Percentiles rank a stretch among this genome's conserved stretches.
These are phyloP conservation scores for Cynanchum wilfordii DNA, from an alignment of 257 asterid species.

Conservation along the genomic window DNA sequence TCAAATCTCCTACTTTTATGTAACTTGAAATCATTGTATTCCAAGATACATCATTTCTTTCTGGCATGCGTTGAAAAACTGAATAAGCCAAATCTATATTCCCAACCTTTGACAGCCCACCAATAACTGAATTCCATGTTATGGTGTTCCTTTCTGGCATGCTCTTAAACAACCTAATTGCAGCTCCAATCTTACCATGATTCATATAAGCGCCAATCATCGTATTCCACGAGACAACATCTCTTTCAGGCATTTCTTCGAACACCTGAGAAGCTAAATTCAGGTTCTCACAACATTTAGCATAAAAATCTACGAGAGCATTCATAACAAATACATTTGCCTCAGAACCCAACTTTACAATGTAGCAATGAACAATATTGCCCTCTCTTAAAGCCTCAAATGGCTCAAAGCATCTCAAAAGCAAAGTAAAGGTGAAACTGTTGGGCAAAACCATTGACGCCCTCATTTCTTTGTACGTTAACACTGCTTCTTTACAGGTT, in stretches of 20 bases:
- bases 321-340: slow-evolving; percentile 56
- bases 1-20: not conserved
- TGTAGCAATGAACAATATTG: slow-evolving; percentile 40
- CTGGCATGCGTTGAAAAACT: slow-evolving; percentile 46
- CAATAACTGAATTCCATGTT: slow-evolving; percentile 48
- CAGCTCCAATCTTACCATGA: slow-evolving; percentile 26
- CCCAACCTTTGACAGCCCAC: slow-evolving; percentile 69
- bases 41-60: slow-evolving; percentile 71
- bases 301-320: slow-evolving; percentile 55
- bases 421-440: slow-evolving; percentile 44
- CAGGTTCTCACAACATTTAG: slow-evolving; percentile 41
- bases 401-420: slow-evolving; percentile 39
- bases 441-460: slow-evolving; percentile 30
- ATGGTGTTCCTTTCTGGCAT: slow-evolving; percentile 34
- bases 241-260: slow-evolving; percentile 55
- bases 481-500: slow-evolving; percentile 26
- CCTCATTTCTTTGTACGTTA: slow-evolving; percentile 31
- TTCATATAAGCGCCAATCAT: slow-evolving; percentile 41
- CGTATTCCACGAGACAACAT: slow-evolving; percentile 69
- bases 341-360: slow-evolving; percentile 49
- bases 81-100: slow-evolving; percentile 31
- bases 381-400: slow-evolving; percentile 33
- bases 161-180: slow-evolving; percentile 37
- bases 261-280: slow-evolving; percentile 38
- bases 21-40: slow-evolving; percentile 1